Percentiles rank a stretch among this genome's conserved stretches.
Conservation (phyloP, 2,329 filamentous ascomycete genomes). For the Penicillium sp. region DNA sequence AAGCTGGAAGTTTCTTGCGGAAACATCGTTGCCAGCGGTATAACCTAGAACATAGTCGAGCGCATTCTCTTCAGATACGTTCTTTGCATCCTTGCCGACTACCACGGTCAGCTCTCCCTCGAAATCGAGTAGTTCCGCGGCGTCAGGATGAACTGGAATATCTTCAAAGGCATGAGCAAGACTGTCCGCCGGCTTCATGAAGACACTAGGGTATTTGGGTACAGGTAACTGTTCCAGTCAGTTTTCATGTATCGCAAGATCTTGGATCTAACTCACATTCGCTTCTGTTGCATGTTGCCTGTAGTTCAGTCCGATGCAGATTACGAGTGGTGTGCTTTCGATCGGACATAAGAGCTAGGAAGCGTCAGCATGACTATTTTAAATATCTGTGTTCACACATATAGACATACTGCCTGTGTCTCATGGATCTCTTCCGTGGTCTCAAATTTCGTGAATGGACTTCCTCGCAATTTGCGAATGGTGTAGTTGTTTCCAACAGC, state of each 20-base stretch:
- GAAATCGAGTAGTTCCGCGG: slow-evolving; percentile 8
- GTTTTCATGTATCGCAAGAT: neutral
- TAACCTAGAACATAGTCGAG: slow-evolving; percentile 32
- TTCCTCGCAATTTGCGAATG: slow-evolving; percentile 4
- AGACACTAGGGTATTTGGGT: slow-evolving; percentile 20
- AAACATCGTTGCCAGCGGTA: slow-evolving; percentile 35
- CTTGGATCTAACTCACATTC: slow-evolving; percentile 6
- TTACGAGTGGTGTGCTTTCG: slow-evolving; percentile 12
- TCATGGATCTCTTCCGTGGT: neutral
- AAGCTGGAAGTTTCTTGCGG: slow-evolving; percentile 31
- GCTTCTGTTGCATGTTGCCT: slow-evolving; percentile 19
- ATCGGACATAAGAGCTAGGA: slow-evolving; percentile 5
- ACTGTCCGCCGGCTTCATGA: slow-evolving; percentile 10
- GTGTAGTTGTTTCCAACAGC: slow-evolving; percentile 5
- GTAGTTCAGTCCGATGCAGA: slow-evolving; percentile 22
- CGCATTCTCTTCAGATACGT: slow-evolving; percentile 20
- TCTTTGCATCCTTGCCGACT: slow-evolving; percentile 17
- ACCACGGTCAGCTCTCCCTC: slow-evolving; percentile 26
- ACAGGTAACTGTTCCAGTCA: neutral
- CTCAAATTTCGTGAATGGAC: neutral
- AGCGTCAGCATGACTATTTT: neutral
- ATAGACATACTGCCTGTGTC: too few relatives aligned
- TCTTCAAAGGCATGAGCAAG: slow-evolving; percentile 8
- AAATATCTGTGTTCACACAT: neutral
- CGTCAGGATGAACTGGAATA: slow-evolving; percentile 5